phyloP scores from a whole-genome alignment of 1,139 yeast genomes.

The Geotrichum siamense region DNA sequence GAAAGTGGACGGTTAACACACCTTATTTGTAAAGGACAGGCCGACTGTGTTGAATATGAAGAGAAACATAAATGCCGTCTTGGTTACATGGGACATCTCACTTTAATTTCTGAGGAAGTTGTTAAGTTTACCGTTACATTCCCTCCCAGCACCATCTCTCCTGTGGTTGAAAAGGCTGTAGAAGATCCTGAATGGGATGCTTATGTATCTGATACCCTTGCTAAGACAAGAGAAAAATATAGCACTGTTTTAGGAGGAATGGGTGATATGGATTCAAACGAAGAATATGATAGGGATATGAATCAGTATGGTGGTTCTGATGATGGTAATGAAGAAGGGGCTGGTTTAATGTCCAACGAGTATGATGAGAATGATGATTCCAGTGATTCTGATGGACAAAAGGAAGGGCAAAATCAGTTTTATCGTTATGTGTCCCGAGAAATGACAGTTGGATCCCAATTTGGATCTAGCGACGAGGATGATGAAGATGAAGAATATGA shows the following conservation, averaged over 20 bases:
- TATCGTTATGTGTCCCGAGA: slow-evolving; percentile 82
- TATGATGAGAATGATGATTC: slow-evolving; percentile 16
- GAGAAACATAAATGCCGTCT: slow-evolving; percentile 54
- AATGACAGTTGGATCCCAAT: slow-evolving; percentile 36
- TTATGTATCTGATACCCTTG: slow-evolving; percentile 75
- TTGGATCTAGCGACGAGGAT: slow-evolving; percentile 42
- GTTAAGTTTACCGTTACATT: slow-evolving; percentile 83
- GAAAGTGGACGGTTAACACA: slow-evolving; percentile 70
- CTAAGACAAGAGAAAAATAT: slow-evolving; percentile 87
- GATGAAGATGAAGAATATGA: slow-evolving; percentile 46
- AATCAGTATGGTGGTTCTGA: slow-evolving; percentile 24
- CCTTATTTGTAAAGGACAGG: slow-evolving; percentile 76
- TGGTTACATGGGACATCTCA: slow-evolving; percentile 97
- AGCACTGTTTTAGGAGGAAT: slow-evolving; percentile 90
- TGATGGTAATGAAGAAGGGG: slow-evolving; percentile 27
- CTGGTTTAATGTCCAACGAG: slow-evolving; percentile 26
- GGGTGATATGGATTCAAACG: slow-evolving; percentile 48
- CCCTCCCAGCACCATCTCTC: slow-evolving; percentile 54
- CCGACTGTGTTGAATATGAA: slow-evolving; percentile 63
- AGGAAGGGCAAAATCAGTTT: slow-evolving; percentile 44
- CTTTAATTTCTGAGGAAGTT: slow-evolving; percentile 88
- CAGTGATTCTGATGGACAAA: slow-evolving; percentile 1
- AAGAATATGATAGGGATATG: slow-evolving; percentile 24
- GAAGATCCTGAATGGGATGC: slow-evolving; percentile 63
- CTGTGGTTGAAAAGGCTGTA: slow-evolving; percentile 52